Evolutionary conservation across 108 stramenopile genomes (phyloP), one percentile per base, ranked within the genome.

Genomic region (Cylindrotheca fusiformis): DNA sequence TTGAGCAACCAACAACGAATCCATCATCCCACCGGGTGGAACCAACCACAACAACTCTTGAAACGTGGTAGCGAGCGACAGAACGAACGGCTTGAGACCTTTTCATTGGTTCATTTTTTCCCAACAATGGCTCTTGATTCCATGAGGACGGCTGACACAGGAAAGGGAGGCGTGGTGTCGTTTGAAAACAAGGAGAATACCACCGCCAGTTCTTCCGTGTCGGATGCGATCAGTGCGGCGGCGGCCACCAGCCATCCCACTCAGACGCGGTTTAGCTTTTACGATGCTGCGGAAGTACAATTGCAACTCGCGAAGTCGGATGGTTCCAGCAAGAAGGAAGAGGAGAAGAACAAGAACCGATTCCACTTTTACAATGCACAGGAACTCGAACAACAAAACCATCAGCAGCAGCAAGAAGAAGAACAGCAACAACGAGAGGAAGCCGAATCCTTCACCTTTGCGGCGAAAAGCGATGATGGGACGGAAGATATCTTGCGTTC

Each of bases 241-340:
- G 36, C 36, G 14, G 36, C 36, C 36, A 41, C 36, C 14, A 41
- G 36, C 36, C 6, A 41, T 14, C 14, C 48, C 2, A 19, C 48
- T 24, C 67, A 78, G 48, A 74, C 63, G 19, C 60, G 79, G 3
- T 80, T 80, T 55, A 71, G 71, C 41, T 80, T 80, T 55, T 80
- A 80, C 49, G 70, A 80, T 36, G 74, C 79, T 6, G 31, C 67
- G 56, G 79, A 71, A 55, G 58, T 73, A 23, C 49, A 63, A 29
- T 17, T 58, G 8, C 47, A 67, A 28, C 50, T 17, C 19, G 22
- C 44, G 27, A 27, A 28, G 22, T 31, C 19, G 4, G 33, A 24
- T 22, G 10, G 20, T 4, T 14, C 20, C 12, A 21, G 20, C 26
- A 12, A 30, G 32, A 20, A 58, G 41, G 45, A 54, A 36, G 59